Evolutionary conservation across 73 alveolate species (phyloP), one percentile per base, ranked within the genome.

Genomic region (Paramecium sonneborni): DNA sequence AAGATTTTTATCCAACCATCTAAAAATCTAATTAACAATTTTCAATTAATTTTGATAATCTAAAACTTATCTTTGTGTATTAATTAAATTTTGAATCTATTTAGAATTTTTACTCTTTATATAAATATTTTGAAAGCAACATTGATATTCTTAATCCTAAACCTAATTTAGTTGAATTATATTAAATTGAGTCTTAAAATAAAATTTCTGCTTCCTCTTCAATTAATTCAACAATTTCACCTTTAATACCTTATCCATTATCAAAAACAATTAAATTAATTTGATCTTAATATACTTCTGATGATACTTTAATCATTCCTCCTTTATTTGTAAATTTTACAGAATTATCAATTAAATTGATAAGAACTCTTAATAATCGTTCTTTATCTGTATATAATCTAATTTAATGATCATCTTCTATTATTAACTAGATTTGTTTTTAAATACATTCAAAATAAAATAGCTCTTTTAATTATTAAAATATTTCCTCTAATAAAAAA

Each of bases 241-340:
- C 57, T n/a, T 34, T 35, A 14, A 72, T 72, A 28, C 86, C 86
- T 35, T 32, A 35, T 35, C 86, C 86, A 72, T 72, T 18, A 72
- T 72, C 86, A 28, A 12, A 34, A 0, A 72, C 86, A 15, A 21
- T 18, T 4, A 72, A 72, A n/a, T 20, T 72, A n/a, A 34, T 32
- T 15, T 7, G n/a, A 35, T 72, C 32, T n/a, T 72, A n/a, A 35
- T 35, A 3, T 34, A 28, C 12, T n/a, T 72, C 55, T 20, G 44
- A 72, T 72, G 86, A 34, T 34, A 72, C 44, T 35, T 35, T 38
- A 5, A 72, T 72, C 9, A 15, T 32, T 37, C 86, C 86, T 34
- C 86, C 86, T 15, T 32, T 72, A 72, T 72, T 72, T 34, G 86
- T 72, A 37, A 72, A 72, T 34, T 72, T 72, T 15, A 72, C 57